Base-by-base conservation (phyloP, 371 early-diverging fungal genomes). In the Fennellomyces sp. region DNA sequence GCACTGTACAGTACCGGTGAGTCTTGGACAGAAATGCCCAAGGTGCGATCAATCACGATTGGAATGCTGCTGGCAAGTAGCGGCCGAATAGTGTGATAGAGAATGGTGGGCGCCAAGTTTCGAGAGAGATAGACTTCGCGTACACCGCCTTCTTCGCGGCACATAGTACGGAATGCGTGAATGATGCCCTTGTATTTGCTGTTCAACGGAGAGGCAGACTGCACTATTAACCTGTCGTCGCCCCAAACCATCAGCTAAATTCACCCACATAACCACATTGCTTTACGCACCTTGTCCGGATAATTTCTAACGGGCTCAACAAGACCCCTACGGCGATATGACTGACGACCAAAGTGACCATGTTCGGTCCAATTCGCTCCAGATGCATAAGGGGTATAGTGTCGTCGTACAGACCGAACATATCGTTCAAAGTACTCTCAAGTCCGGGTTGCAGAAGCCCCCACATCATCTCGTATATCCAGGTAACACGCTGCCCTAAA, bases 101-200 rank as follows among this genome's bases (percentile, higher is more conserved):
- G 62, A 19, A 95, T 39, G 0, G 95, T 91, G 1, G 96, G 93
- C 19, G 89, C 51, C 19, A 90, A 59, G 51, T 90, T 85, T 21
- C 84, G 73, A 5, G 84, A 84, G 8, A 87, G 75, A 69, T 93
- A 94, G n/a, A 95, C 59, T 1, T 76, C 57, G 29, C 80, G 58
- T 8, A 87, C 28, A 1, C 94, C 92, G 36, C 94, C 96, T 69
- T 97, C 97, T 58, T 91, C 89, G 2, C 71, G 61, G 26, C 87
- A 65, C 51, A 96, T 88, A 21, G 89, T 89, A 2, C 75, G 64
- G 19, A 94, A 76, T 39, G 89, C 88, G 69, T 93, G 84, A 25
- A 84, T 41, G 8, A 86, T 63, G 2, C 92, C 90, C 25, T 79
- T 68, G 74, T 96, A 97, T 63, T 92, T 92, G 26, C 82, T 73